Evolutionary conservation across 441 rosid genomes (phyloP).

Genomic region (Gossypium schwendimanii): DNA sequence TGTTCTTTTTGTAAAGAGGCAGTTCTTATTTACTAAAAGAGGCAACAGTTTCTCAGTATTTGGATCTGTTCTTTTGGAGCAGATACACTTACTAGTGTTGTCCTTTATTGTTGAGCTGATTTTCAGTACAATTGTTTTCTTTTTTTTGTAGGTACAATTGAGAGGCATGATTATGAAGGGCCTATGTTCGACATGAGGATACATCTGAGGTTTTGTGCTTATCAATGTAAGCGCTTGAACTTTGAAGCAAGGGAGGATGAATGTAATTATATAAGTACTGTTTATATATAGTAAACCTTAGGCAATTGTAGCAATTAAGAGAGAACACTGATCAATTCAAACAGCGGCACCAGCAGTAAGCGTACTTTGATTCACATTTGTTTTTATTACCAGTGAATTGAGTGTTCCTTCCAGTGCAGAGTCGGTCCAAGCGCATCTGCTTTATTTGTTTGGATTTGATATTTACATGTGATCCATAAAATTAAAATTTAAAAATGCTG

Average conservation of each 20-base stretch:
- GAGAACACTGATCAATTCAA: neutral
- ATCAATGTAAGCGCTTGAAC: neutral
- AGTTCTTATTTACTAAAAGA: neutral
- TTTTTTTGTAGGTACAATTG: neutral
- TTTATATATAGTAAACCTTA: neutral
- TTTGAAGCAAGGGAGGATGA: neutral
- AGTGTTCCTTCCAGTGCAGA: neutral
- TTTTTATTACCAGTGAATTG: slow-evolving; percentile 4
- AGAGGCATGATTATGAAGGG: neutral
- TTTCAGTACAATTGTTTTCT: neutral
- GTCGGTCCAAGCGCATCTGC: slow-evolving; percentile 11
- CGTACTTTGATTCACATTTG: neutral
- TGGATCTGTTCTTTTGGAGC: neutral
- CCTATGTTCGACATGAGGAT: neutral
- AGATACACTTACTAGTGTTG: neutral
- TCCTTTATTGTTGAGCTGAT: neutral
- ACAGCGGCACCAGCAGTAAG: neutral
- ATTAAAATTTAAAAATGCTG: neutral
- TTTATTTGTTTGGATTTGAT: slow-evolving; percentile 26
- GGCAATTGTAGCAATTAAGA: too few species aligned
- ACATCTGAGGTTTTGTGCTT: neutral
- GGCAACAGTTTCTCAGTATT: neutral
- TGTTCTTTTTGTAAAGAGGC: too few species aligned
- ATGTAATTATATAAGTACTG: neutral
- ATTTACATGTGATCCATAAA: slow-evolving; percentile 20